A percentile compares a stretch with the other conserved stretches of the same genome.
Evolutionary conservation across 1,284 basidiomycete genomes (phyloP).

Genomic region (Farysia itapuensis): DNA sequence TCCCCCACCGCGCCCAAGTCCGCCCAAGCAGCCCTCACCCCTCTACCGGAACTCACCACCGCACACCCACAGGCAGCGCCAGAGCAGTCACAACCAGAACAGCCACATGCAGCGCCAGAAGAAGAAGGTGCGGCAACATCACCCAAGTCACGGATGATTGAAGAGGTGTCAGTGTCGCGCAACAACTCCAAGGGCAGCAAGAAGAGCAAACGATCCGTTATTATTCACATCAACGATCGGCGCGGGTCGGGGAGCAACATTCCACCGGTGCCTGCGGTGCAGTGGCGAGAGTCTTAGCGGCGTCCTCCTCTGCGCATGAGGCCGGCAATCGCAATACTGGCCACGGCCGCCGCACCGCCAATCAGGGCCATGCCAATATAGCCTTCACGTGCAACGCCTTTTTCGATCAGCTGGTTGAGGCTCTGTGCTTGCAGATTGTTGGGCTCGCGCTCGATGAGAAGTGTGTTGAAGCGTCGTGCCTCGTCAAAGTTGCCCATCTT

Average conservation of each 20-base stretch:
- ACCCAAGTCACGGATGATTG: constrained; percentile 20
- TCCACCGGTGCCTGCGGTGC: constrained; percentile 23
- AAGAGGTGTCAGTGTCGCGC: constrained; percentile 10
- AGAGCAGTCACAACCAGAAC: too few relatives aligned
- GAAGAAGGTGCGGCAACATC: not conserved
- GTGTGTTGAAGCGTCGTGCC: constrained; percentile 85
- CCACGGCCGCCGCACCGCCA: constrained; percentile 83
- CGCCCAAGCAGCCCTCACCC: not conserved
- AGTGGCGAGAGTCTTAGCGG: constrained; percentile 13
- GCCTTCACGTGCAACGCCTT: constrained; percentile 80
- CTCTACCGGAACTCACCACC: too few relatives aligned
- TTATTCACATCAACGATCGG: constrained; percentile 21
- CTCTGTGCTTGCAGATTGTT: constrained; percentile 90
- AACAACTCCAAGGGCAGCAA: constrained; percentile 26
- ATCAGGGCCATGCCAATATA: constrained; percentile 93
- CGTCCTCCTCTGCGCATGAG: constrained; percentile 62
- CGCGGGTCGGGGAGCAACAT: constrained; percentile 3
- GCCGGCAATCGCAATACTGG: constrained; percentile 77
- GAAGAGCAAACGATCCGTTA: constrained; percentile 8
- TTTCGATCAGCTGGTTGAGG: constrained; percentile 79
- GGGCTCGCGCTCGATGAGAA: constrained; percentile 90
- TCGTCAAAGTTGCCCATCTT: constrained; percentile 96
- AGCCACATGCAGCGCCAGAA: too few relatives aligned
- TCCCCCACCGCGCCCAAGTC: not conserved
- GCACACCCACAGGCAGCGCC: not conserved